Conservation (phyloP, 2,329 filamentous ascomycete species). For the Scytalidium sp. region DNA sequence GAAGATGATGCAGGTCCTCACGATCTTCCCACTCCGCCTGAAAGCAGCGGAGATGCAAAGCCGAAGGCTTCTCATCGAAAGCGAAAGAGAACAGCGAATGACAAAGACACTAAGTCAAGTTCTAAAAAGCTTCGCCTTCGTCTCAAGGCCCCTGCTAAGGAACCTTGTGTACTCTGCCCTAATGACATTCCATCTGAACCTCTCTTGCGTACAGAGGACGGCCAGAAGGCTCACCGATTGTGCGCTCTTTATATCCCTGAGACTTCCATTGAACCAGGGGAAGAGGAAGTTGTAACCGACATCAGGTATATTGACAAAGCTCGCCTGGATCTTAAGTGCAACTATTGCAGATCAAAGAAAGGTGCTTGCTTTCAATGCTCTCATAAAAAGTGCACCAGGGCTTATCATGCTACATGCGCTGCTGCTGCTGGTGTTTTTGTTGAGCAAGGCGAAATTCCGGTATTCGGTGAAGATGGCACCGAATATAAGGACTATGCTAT, state of each 20-base stretch:
- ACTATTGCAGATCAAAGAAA: slow-evolving; percentile 89
- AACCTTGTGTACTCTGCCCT: slow-evolving; percentile 88
- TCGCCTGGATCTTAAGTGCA: slow-evolving; percentile 86
- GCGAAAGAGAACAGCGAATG: slow-evolving; percentile 57
- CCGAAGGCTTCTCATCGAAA: slow-evolving; percentile 60
- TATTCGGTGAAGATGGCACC: slow-evolving; percentile 84
- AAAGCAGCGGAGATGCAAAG: slow-evolving; percentile 66
- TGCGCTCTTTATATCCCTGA: slow-evolving; percentile 92
- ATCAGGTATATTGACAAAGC: slow-evolving; percentile 80
- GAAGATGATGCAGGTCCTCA: slow-evolving; percentile 60
- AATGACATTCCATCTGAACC: slow-evolving; percentile 82
- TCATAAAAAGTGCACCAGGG: slow-evolving; percentile 86
- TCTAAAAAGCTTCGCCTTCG: slow-evolving; percentile 77
- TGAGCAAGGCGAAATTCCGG: slow-evolving; percentile 80
- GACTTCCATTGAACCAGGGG: slow-evolving; percentile 75
- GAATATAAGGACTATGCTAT: slow-evolving; percentile 92
- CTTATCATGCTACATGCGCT: slow-evolving; percentile 94
- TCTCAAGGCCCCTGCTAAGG: slow-evolving; percentile 64
- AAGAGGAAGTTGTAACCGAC: slow-evolving; percentile 73
- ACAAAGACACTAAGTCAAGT: slow-evolving; percentile 33
- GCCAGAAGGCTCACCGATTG: slow-evolving; percentile 79
- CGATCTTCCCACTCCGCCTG: slow-evolving; percentile 75
- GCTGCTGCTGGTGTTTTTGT: slow-evolving; percentile 89
- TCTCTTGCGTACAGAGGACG: slow-evolving; percentile 84
- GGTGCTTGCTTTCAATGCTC: slow-evolving; percentile 98